Evolutionary conservation across 139 green algal species (phyloP).

Genomic region (Coelastrella sp.): DNA sequence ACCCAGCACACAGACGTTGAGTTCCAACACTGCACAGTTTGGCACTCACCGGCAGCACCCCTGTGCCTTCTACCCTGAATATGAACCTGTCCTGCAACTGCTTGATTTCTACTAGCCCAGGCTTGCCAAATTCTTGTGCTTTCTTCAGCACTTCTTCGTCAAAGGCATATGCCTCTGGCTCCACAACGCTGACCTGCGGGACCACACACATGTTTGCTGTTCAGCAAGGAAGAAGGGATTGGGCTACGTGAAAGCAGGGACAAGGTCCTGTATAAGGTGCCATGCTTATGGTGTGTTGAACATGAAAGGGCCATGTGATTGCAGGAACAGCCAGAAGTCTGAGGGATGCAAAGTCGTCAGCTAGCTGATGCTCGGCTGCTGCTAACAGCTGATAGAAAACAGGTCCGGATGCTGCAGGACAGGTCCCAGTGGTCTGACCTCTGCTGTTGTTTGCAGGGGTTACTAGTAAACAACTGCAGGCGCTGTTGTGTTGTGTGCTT

Average conservation of each 20-base stretch:
- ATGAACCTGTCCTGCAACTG: constrained; percentile 89
- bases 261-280: no score
- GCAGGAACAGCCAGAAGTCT: no score
- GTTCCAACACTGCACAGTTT: background rate
- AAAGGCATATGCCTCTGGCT: constrained; percentile 86
- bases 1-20: background rate
- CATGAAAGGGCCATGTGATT: no score
- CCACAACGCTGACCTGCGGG: constrained; percentile 70
- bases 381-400: no score
- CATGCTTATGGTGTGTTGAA: no score
- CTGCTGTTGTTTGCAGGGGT: background rate
- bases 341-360: no score
- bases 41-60: constrained; percentile 72
- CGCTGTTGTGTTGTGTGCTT: no score
- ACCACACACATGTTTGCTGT: background rate
- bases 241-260: no score
- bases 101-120: constrained; percentile 83
- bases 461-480: no score
- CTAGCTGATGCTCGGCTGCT: no score
- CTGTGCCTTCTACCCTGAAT: constrained; percentile 94
- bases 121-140: constrained; percentile 87
- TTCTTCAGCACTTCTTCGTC: constrained; percentile 89
- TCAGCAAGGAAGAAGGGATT: no score
- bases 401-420: no score
- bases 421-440: background rate